Percentiles rank a stretch among this genome's conserved stretches.
Conservation (phyloP, 805 yeast species). For the Zygoascus flipseniorum region DNA sequence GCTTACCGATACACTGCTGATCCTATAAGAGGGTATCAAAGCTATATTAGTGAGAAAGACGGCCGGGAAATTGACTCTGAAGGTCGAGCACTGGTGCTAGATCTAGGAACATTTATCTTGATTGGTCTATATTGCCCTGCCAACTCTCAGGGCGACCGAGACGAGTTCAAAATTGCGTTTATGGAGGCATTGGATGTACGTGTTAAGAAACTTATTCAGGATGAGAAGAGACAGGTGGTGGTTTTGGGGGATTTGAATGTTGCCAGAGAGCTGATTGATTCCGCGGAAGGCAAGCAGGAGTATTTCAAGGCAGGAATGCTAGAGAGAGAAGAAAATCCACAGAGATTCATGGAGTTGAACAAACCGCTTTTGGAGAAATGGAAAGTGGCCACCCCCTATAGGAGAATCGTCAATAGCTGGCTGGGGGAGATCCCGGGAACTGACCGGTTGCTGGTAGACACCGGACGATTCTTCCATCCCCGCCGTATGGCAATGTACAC, state of each 20-base stretch:
- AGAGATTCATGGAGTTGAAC: slow-evolving; percentile 33
- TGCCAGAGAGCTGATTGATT: slow-evolving; percentile 69
- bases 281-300: slow-evolving; percentile 58
- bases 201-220: slow-evolving; percentile 41
- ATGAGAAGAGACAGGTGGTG: slow-evolving; percentile 58
- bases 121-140: slow-evolving; percentile 82
- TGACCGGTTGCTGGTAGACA: slow-evolving; percentile 6
- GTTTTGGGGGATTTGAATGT: slow-evolving; percentile 88
- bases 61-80: slow-evolving; percentile 59
- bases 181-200: slow-evolving; percentile 53
- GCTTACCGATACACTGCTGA: slow-evolving; percentile 13
- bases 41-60: slow-evolving; percentile 29
- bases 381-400: slow-evolving; percentile 33
- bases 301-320: slow-evolving; percentile 27
- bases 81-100: slow-evolving; percentile 75
- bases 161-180: slow-evolving; percentile 48
- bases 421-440: slow-evolving; percentile 23
- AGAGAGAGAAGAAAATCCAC: slow-evolving; percentile 6
- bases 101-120: slow-evolving; percentile 41
- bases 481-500: slow-evolving; percentile 65
- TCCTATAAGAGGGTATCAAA: slow-evolving; percentile 69
- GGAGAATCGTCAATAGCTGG: slow-evolving; percentile 41
- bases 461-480: slow-evolving; percentile 38
- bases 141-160: slow-evolving; percentile 55
- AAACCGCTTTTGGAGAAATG: slow-evolving; percentile 27